Conservation (phyloP, 352 stramenopile genomes). For the Phytophthora citricola region DNA sequence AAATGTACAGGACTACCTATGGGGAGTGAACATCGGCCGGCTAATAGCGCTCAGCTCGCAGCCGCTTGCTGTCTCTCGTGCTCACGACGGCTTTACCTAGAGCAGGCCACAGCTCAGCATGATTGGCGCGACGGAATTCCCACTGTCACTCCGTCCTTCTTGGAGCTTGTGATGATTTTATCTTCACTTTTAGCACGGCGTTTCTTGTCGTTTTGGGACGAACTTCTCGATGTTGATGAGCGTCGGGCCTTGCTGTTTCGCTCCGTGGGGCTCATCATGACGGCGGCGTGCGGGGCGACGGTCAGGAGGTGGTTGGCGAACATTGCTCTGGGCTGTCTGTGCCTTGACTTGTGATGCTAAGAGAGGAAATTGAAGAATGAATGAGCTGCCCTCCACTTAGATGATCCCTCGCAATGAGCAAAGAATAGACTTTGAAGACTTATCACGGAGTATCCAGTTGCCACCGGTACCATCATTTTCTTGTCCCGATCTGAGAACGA, state of each 20-base stretch:
- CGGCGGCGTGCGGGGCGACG: conserved; percentile 32
- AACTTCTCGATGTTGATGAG: conserved; percentile 6
- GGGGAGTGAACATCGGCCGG: too few species aligned
- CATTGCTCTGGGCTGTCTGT: conserved; percentile 15
- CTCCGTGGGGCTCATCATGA: conserved; percentile 7
- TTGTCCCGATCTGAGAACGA: background rate
- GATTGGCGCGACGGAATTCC: background rate
- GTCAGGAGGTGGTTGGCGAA: conserved; percentile 40
- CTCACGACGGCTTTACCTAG: too few species aligned
- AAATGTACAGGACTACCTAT: too few species aligned
- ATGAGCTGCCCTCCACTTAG: background rate
- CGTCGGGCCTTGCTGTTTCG: conserved; percentile 2
- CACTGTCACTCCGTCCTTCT: background rate
- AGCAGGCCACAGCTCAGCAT: background rate
- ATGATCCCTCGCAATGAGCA: conserved; percentile 2
- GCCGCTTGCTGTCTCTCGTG: too few species aligned
- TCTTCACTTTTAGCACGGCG: conserved; percentile 13
- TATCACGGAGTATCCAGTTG: conserved; percentile 13
- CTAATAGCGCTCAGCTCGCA: too few species aligned
- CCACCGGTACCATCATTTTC: conserved; percentile 4
- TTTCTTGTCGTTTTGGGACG: conserved; percentile 9
- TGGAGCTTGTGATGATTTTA: conserved; percentile 3
- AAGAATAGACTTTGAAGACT: background rate
- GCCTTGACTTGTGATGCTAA: background rate
- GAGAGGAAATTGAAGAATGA: conserved; percentile 36